phyloP scores from a whole-genome alignment of 2,329 filamentous ascomycete species.

The Alternaria brassicicola region DNA sequence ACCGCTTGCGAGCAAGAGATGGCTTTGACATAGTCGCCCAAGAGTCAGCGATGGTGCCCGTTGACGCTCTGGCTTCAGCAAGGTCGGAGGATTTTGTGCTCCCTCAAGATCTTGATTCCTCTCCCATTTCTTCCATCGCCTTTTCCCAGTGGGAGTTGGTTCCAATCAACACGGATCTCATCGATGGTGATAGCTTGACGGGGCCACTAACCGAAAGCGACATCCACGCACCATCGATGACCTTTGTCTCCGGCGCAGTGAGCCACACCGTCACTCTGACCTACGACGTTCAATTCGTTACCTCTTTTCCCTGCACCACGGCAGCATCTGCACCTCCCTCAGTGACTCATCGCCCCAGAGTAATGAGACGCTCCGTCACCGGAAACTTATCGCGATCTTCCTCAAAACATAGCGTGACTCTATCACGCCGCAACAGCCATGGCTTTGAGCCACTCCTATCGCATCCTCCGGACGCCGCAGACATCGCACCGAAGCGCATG shows the following conservation, averaged over 20 bases:
- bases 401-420: constrained; percentile 39
- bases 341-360: constrained; percentile 23
- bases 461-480: constrained; percentile 40
- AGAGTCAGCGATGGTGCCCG: constrained; percentile 48
- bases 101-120: constrained; percentile 41
- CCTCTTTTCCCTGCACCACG: constrained; percentile 60
- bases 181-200: constrained; percentile 29
- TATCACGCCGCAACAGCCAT: constrained; percentile 41
- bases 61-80: constrained; percentile 17
- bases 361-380: constrained; percentile 33
- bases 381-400: constrained; percentile 38
- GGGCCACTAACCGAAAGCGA: constrained; percentile 26
- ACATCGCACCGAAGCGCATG: constrained; percentile 34
- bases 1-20: constrained; percentile 49
- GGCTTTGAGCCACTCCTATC: constrained; percentile 45
- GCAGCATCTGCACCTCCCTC: constrained; percentile 41
- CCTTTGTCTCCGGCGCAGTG: constrained; percentile 35
- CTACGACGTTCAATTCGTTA: constrained; percentile 61
- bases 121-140: constrained; percentile 23
- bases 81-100: constrained; percentile 48
- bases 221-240: constrained; percentile 39
- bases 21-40: constrained; percentile 37
- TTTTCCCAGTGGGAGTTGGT: constrained; percentile 40
- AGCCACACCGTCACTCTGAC: constrained; percentile 47
- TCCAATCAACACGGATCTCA: constrained; percentile 27